Conservation (phyloP, 176 grass and related monocot genomes). For the Musa schizocarpa region DNA sequence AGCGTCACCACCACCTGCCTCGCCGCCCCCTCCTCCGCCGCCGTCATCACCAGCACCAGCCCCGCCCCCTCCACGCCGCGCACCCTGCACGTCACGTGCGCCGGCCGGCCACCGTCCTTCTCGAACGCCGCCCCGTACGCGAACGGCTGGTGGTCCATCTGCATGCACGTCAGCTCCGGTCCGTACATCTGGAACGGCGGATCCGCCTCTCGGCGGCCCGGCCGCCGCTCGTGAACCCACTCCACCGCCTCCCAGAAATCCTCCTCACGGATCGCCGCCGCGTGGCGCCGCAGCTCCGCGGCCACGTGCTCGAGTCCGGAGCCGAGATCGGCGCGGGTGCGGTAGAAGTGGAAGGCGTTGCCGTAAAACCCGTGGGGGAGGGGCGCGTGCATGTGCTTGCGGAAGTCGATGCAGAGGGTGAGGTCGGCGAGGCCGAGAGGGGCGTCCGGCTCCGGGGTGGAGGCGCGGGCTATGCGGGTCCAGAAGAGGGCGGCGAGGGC, state of each 20-base stretch:
- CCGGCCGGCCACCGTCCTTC: constrained; percentile 23
- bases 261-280: constrained; percentile 31
- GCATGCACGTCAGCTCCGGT: constrained; percentile 74
- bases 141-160: constrained; percentile 45
- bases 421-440: constrained; percentile 20
- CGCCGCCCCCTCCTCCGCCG: constrained; percentile 24
- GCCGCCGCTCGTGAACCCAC: constrained; percentile 47
- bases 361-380: constrained; percentile 67
- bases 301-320: constrained; percentile 28
- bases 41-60: constrained; percentile 43
- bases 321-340: constrained; percentile 42
- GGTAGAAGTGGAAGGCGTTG: constrained; percentile 47
- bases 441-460: neutral
- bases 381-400: constrained; percentile 64
- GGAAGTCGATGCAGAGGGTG: constrained; percentile 58
- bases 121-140: constrained; percentile 47
- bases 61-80: constrained; percentile 40
- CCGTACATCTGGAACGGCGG: constrained; percentile 71
- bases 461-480: constrained; percentile 27
- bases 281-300: neutral
- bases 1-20: constrained; percentile 66
- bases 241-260: constrained; percentile 50
- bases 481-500: constrained; percentile 73
- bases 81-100: constrained; percentile 38
- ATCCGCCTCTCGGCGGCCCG: neutral